Base-by-base conservation (phyloP, 495 filamentous ascomycete genomes). In the Penicillium nucicola region DNA sequence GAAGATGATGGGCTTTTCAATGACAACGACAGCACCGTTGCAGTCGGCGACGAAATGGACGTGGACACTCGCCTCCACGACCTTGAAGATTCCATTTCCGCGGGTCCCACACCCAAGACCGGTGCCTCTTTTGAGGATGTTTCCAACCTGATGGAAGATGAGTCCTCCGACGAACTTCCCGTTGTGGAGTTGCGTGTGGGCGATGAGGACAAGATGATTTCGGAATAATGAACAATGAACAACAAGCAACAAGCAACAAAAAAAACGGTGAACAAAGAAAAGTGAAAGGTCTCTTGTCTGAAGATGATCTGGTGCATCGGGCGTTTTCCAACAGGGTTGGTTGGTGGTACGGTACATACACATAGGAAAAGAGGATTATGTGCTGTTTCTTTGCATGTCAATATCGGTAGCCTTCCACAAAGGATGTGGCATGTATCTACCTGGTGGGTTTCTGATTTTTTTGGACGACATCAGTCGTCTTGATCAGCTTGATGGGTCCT, bases 121-220 rank as follows among this genome's bases (percentile, higher is more conserved):
- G 66, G 71, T 10, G 51, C 57, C 9, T 57, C 66, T n/a, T 57
- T 75, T 22, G 64, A 67, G 51, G 68, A 73, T 43, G 62, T 71
- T 10, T 62, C 66, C 12, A 51, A 66, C 17, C 51, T 64, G 23
- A 49, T 66, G 47, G 62, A 67, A 10, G 65, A 60, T 31, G 70
- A 58, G 22, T 72, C 71, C 19, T 66, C 70, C 31, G 70, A 76
- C 18, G 72, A 77, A 4, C 61, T 74, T 20, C 70, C 75, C 5
- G 74, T 77, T 19, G 67, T 74, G 42, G 75, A 79, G 53, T 58
- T 78, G 31, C 68, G 62, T 42, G 66, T 75, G 18, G 57, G 65
- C 20, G 70, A 74, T 7, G 71, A 73, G 20, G 65, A 71, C 11
- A 66, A 61, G 48, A 58, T 69, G 36, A 48, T 53, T 37, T 58